phyloP scores from a whole-genome alignment of 306 rosid genomes.

The Sphenostylis stenocarpa region DNA sequence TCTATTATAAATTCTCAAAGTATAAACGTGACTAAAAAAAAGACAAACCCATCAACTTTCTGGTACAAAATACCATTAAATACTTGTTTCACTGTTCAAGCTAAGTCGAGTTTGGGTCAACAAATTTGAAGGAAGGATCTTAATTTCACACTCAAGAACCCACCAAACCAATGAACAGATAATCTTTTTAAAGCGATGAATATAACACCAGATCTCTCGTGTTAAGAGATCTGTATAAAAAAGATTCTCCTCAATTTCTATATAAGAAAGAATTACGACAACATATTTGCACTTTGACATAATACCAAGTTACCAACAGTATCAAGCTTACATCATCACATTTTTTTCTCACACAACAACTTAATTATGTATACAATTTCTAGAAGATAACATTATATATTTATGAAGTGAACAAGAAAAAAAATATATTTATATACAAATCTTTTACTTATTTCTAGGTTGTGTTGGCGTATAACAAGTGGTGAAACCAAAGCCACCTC shows the following conservation, averaged over 20 bases:
- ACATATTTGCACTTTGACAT: neutral
- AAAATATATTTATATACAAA: too few species aligned
- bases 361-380: neutral
- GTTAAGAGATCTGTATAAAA: too few species aligned
- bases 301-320: neutral
- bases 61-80: too few species aligned
- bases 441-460: neutral
- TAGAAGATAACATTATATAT: neutral
- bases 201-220: neutral
- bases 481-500: slow-evolving; percentile 24
- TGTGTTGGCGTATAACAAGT: neutral
- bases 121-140: neutral
- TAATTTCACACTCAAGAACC: neutral
- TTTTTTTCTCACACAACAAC: too few species aligned
- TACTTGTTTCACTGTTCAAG: neutral
- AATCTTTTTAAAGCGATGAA: neutral
- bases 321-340: neutral
- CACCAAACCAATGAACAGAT: neutral
- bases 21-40: too few species aligned
- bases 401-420: too few species aligned
- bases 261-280: neutral
- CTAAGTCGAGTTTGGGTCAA: neutral
- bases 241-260: neutral
- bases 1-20: neutral
- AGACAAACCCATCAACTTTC: too few species aligned